Conservation (phyloP, 768 basidiomycete species). For the Auriscalpium vulgare region DNA sequence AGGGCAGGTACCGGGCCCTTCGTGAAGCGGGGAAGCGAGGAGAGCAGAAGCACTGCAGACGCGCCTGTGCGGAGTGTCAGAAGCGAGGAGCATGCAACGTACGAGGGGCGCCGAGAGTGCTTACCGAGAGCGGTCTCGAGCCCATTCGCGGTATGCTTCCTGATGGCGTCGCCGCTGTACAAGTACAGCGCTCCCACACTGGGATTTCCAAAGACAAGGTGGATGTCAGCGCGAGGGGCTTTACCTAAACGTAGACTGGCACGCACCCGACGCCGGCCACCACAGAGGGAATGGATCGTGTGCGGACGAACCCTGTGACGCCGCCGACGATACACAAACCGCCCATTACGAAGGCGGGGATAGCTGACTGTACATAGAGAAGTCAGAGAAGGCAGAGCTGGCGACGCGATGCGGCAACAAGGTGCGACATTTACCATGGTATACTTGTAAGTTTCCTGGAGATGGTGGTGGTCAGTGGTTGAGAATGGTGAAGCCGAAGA, state of each 20-base stretch:
- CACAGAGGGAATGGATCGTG: conserved; percentile 73
- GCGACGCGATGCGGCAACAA: too few relatives aligned
- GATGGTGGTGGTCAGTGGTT: not conserved
- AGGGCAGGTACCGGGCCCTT: conserved; percentile 65
- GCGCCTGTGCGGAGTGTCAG: conserved; percentile 38
- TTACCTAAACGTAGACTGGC: too few relatives aligned
- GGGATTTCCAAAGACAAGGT: not conserved
- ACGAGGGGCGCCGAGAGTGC: conserved; percentile 3
- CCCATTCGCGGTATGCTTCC: conserved; percentile 65
- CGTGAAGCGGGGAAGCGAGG: conserved; percentile 57
- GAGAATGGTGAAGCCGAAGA: too few relatives aligned
- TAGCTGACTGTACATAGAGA: conserved; percentile 55
- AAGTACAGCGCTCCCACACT: conserved; percentile 77
- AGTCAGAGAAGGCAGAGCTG: not conserved
- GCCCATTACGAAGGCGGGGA: conserved; percentile 75
- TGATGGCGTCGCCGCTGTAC: conserved; percentile 71
- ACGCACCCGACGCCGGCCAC: conserved; percentile 74
- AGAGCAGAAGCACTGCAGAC: conserved; percentile 61
- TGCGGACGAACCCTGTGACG: conserved; percentile 60
- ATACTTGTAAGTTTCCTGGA: not conserved
- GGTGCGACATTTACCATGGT: not conserved
- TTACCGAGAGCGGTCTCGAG: conserved; percentile 69
- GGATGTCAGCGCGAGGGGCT: not conserved
- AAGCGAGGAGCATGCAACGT: not conserved
- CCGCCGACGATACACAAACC: conserved; percentile 72